Evolutionary conservation across 2,329 filamentous ascomycete genomes (phyloP).

Genomic region (Cercospora berteroae): DNA sequence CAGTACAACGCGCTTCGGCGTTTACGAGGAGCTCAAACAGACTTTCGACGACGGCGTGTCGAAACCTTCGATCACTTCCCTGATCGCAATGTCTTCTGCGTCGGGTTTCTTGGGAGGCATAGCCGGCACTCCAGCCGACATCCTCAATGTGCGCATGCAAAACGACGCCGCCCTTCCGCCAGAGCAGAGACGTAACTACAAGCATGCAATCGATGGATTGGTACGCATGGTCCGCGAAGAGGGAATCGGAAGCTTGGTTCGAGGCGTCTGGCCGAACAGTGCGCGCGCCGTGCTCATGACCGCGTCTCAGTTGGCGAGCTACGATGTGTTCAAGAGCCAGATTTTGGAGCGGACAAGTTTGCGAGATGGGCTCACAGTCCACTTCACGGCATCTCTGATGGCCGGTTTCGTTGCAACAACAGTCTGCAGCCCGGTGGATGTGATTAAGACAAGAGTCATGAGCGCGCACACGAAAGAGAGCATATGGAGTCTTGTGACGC

Average conservation of each 20-base stretch:
- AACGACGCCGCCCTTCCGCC: constrained; percentile 76
- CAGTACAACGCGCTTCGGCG: constrained; percentile 90
- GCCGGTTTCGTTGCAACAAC: constrained; percentile 83
- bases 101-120: constrained; percentile 88
- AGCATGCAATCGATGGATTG: constrained; percentile 81
- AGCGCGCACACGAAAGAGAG: constrained; percentile 56
- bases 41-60: constrained; percentile 54
- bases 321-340: constrained; percentile 75
- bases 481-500: constrained; percentile 59
- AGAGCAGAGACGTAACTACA: constrained; percentile 79
- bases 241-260: constrained; percentile 71
- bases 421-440: constrained; percentile 79
- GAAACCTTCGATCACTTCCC: constrained; percentile 64
- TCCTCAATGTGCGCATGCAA: constrained; percentile 98
- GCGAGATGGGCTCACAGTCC: constrained; percentile 67
- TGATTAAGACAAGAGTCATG: constrained; percentile 89
- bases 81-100: constrained; percentile 76
- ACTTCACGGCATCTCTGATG: constrained; percentile 74
- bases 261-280: constrained; percentile 81
- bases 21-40: constrained; percentile 90
- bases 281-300: constrained; percentile 85
- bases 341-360: constrained; percentile 66
- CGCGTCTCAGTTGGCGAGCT: constrained; percentile 76
- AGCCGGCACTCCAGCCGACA: constrained; percentile 90
- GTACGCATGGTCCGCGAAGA: constrained; percentile 84